Percentiles rank a stretch among this genome's conserved stretches.
Conservation (phyloP, 306 rosid genomes). For the Canavalia ensiformis region DNA sequence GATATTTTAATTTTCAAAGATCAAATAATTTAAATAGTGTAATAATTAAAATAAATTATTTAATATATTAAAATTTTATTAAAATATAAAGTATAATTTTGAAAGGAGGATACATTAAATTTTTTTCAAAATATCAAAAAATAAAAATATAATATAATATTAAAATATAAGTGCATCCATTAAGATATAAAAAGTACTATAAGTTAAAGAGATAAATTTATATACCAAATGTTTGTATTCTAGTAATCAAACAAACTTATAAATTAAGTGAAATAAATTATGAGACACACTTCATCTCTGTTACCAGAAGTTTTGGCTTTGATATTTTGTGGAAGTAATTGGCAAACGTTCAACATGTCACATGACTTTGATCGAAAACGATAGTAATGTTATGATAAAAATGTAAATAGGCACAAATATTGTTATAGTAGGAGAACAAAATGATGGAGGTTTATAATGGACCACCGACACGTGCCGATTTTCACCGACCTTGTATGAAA, state of each 20-base stretch:
- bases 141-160: neutral
- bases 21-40: neutral
- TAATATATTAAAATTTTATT: neutral
- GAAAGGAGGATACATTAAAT: neutral
- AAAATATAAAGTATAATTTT: neutral
- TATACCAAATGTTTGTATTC: neutral
- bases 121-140: neutral
- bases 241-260: too few species aligned
- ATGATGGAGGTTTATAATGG: slow-evolving; percentile 52
- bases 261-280: neutral
- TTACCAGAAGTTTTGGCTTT: neutral
- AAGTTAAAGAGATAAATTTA: neutral
- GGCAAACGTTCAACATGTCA: neutral
- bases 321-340: slow-evolving; percentile 8
- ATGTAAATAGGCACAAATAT: neutral
- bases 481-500: slow-evolving; percentile 64
- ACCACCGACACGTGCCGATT: slow-evolving; percentile 84
- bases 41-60: neutral
- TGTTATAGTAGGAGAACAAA: slow-evolving; percentile 19
- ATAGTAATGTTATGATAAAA: neutral
- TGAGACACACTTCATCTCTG: neutral
- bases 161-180: too few species aligned
- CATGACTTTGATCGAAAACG: slow-evolving; percentile 20
- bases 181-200: neutral
- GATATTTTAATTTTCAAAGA: neutral